phyloP scores from a whole-genome alignment of 306 rosid genomes.

The Rosa persica region DNA sequence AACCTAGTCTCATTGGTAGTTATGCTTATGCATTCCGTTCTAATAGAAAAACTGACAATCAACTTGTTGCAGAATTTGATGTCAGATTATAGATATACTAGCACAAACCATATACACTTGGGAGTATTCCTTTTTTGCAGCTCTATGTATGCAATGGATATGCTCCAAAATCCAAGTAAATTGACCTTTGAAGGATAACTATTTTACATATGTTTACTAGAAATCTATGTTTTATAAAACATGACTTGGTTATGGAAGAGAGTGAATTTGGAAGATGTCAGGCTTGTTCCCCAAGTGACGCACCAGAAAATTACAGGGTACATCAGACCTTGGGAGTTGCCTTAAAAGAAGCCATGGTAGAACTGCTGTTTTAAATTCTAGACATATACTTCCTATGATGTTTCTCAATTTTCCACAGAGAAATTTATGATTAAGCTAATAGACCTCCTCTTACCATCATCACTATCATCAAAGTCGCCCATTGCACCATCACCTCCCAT shows the following conservation, averaged over 20 bases:
- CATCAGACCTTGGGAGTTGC: not conserved
- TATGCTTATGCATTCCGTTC: not conserved
- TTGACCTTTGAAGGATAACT: not conserved
- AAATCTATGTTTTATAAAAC: not conserved
- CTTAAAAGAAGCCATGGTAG: not conserved
- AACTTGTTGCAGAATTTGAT: not conserved
- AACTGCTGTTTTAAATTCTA: not conserved
- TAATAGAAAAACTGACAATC: not conserved
- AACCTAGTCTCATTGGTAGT: not conserved
- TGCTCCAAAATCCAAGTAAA: not conserved
- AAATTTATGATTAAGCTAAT: not conserved
- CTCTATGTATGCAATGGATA: not conserved
- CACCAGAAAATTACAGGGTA: not conserved
- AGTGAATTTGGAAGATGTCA: not conserved
- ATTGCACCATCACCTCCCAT: constrained; percentile 40
- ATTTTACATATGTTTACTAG: not conserved
- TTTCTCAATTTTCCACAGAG: not conserved
- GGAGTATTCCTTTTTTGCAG: not conserved
- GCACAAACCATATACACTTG: not conserved
- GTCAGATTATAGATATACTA: not conserved
- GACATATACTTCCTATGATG: not conserved
- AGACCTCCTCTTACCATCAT: constrained; percentile 15
- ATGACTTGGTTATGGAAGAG: not conserved
- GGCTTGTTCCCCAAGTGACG: not conserved
- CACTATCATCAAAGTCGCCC: constrained; percentile 25